Base-by-base conservation (phyloP, 2,329 filamentous ascomycete genomes). In the Phyllosticta citrichinensis region DNA sequence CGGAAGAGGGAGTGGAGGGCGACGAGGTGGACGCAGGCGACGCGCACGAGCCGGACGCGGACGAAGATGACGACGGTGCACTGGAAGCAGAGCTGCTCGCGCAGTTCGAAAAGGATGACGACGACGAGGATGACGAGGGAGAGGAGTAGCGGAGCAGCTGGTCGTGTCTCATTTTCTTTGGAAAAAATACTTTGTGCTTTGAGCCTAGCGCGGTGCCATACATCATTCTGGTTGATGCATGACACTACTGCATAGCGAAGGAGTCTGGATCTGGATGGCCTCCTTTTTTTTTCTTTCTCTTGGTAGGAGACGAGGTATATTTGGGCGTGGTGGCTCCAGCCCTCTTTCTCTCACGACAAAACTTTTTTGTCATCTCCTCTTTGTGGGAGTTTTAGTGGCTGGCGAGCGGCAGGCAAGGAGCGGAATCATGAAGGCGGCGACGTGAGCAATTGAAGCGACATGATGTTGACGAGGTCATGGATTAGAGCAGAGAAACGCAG, bases 31-130 rank as follows among this genome's bases (percentile, higher is more conserved):
- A 76, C 30, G 78, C 77, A 57, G 67, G 24, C 20, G 25, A 67
- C 55, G 65, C 67, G 24, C 69, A 67, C 19, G 71, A 65, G 24
- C 66, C 66, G 12, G 70, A 73, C 27, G 74, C 69, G 2, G 74
- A 73, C 24, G 74, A 70, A 30, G 81, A 81, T 59, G 79, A 86
- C 66, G 72, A 87, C 56, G 86, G 86, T 70, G 81, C 83, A n/a
- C 64, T 79, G 62, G 75, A 75, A 63, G 77, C 74, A 3, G 79
- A 77, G 64, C 70, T 79, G 67, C 73, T 74, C 22, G 74, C 74
- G 17, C 74, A 74, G 56, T 71, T 71, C 58, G 68, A 74, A 59
- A 69, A 64, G 54, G 71, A 70, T 5, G 22, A 30, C 27, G 73
- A 68, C 8, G 67, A 69, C 60, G 66, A 66, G 24, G 65, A 63